A percentile compares a stretch with the other conserved stretches of the same genome.
phyloP scores from a whole-genome alignment of 148 eudicot species.

The Nepenthes mirabilis region DNA sequence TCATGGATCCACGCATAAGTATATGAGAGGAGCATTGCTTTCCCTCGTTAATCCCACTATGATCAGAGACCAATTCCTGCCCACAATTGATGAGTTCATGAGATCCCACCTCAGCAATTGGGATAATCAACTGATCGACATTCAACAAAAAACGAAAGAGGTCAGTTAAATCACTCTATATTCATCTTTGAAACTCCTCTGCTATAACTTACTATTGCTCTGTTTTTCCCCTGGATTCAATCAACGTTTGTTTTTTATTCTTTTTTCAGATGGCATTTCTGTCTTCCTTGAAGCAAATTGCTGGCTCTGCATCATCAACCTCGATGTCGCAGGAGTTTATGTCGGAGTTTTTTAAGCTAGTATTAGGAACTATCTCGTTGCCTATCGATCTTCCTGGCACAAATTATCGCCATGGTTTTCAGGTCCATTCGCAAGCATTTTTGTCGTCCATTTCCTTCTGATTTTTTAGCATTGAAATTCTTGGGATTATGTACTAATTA shows the following conservation, averaged over 20 bases:
- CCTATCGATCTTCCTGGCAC: conserved; percentile 90
- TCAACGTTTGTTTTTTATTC: neutral
- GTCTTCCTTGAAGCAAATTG: conserved; percentile 68
- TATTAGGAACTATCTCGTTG: conserved; percentile 68
- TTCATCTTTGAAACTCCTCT: neutral
- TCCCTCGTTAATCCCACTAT: conserved; percentile 69
- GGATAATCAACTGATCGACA: conserved; percentile 56
- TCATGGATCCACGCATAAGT: conserved; percentile 86
- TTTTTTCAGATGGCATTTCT: conserved; percentile 69
- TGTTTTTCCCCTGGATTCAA: conserved; percentile 7
- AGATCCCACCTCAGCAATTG: conserved; percentile 70
- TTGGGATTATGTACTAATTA: conserved; percentile 1
- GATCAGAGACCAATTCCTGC: conserved; percentile 61
- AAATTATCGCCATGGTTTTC: conserved; percentile 56
- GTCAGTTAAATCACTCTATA: conserved; percentile 11
- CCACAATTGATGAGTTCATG: conserved; percentile 76
- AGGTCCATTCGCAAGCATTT: conserved; percentile 27
- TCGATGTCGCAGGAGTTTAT: conserved; percentile 45
- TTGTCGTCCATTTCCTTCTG: too few relatives aligned
- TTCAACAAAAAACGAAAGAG: conserved; percentile 87
- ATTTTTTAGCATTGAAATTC: neutral
- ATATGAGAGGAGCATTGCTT: conserved; percentile 90
- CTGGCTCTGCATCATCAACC: conserved; percentile 45
- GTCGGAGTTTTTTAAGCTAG: conserved; percentile 80
- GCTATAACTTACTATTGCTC: neutral